phyloP scores from a whole-genome alignment of 2,329 filamentous ascomycete species.

The Diplodia scrobiculata region DNA sequence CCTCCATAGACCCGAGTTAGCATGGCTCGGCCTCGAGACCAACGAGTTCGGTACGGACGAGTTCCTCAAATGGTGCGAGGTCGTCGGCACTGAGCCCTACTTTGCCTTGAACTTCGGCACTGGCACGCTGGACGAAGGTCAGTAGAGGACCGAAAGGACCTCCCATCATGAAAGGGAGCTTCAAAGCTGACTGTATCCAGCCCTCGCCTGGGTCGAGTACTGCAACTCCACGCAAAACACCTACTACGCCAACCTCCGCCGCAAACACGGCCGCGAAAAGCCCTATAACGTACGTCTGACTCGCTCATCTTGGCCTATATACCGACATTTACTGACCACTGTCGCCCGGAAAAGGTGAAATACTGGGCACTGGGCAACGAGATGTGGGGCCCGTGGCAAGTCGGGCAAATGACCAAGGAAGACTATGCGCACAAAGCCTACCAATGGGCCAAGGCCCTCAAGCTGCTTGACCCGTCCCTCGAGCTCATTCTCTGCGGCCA shows the following conservation, averaged over 20 bases:
- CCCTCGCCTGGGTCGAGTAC: constrained; percentile 80
- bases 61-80: constrained; percentile 78
- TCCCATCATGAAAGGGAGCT: constrained; percentile 43
- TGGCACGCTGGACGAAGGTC: constrained; percentile 51
- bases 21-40: constrained; percentile 74
- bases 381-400: constrained; percentile 68
- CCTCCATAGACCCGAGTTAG: constrained; percentile 65
- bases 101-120: constrained; percentile 81
- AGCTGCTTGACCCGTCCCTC: constrained; percentile 69
- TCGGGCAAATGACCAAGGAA: constrained; percentile 68
- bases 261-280: constrained; percentile 72
- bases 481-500: constrained; percentile 74
- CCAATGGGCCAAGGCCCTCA: constrained; percentile 72
- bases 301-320: not conserved
- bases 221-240: constrained; percentile 78
- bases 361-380: constrained; percentile 86
- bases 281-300: constrained; percentile 64
- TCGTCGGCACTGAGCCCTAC: constrained; percentile 75
- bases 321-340: not conserved
- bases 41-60: constrained; percentile 85
- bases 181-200: constrained; percentile 54
- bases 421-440: constrained; percentile 69
- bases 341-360: constrained; percentile 55
- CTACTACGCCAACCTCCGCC: constrained; percentile 77
- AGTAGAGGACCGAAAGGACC: constrained; percentile 31